These are phyloP conservation scores for Colletotrichum australisinense DNA, from an alignment of 2,329 filamentous ascomycete genomes.

Conservation along the genomic window DNA sequence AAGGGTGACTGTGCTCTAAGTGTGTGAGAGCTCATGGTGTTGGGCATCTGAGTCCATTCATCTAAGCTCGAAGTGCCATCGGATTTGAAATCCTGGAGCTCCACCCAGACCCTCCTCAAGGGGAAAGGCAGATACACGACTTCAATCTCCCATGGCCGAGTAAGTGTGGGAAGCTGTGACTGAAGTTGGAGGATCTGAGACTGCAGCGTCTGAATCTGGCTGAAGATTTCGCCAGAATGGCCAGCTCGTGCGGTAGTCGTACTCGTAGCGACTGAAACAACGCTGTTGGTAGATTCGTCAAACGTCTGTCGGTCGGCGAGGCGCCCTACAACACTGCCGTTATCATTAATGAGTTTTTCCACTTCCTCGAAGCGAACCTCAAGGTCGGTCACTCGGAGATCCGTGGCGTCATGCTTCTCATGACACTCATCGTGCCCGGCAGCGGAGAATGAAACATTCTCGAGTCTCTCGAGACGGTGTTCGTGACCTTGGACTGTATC, in stretches of 20 bases:
- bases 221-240: conserved; percentile 59
- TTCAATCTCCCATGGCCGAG: conserved; percentile 78
- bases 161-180: conserved; percentile 69
- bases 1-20: conserved; percentile 61
- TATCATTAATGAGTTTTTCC: conserved; percentile 64
- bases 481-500: conserved; percentile 70
- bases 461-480: conserved; percentile 74
- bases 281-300: conserved; percentile 58
- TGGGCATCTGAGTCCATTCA: conserved; percentile 67
- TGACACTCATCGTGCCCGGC: conserved; percentile 76
- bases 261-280: conserved; percentile 59
- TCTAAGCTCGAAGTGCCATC: conserved; percentile 51
- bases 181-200: conserved; percentile 68
- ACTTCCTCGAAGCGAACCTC: conserved; percentile 73
- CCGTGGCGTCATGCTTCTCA: conserved; percentile 74
- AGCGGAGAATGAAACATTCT: conserved; percentile 76
- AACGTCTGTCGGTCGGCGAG: conserved; percentile 49
- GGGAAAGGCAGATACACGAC: conserved; percentile 81
- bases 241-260: conserved; percentile 48
- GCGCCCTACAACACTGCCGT: conserved; percentile 51
- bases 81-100: conserved; percentile 58
- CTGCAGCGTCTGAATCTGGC: conserved; percentile 61
- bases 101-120: conserved; percentile 66
- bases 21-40: conserved; percentile 56
- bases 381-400: conserved; percentile 76